These are phyloP conservation scores for Termitomyces sp. DNA, from an alignment of 768 basidiomycete species.

Conservation along the genomic window DNA sequence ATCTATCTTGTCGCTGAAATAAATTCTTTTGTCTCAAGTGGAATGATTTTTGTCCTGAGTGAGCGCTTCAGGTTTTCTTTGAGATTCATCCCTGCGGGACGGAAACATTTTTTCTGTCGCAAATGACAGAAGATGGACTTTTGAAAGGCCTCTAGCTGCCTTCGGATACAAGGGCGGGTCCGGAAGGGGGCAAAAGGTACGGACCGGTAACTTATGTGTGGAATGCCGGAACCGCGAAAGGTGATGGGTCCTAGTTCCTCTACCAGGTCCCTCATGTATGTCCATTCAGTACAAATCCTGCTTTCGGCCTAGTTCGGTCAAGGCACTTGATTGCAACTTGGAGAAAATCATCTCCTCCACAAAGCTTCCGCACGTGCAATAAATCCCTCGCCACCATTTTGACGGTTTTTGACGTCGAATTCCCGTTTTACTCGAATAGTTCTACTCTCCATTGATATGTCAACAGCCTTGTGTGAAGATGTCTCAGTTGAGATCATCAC, in stretches of 20 bases:
- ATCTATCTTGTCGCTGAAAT: conserved; percentile 7
- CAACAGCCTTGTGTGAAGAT: too few species aligned
- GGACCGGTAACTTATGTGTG: conserved; percentile 5
- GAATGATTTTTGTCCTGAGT: not conserved
- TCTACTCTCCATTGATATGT: not conserved
- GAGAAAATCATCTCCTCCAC: not conserved
- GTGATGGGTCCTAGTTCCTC: too few species aligned
- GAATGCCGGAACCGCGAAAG: not conserved
- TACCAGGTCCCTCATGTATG: too few species aligned
- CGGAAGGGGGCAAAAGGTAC: conserved; percentile 1
- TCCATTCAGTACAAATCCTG: not conserved
- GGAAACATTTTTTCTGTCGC: too few species aligned
- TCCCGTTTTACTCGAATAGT: not conserved
- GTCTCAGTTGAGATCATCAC: too few species aligned
- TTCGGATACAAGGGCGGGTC: not conserved
- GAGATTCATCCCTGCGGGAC: not conserved
- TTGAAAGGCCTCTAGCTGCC: not conserved
- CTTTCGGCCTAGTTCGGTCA: not conserved
- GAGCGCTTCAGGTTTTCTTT: not conserved
- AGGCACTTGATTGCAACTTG: not conserved
- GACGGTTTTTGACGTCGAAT: not conserved
- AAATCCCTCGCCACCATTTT: not conserved
- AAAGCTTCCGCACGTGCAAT: not conserved
- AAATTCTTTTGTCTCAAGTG: not conserved
- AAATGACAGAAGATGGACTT: not conserved